Conservation (phyloP, 2,329 filamentous ascomycete genomes). For the Arthrobotrys sinensis region DNA sequence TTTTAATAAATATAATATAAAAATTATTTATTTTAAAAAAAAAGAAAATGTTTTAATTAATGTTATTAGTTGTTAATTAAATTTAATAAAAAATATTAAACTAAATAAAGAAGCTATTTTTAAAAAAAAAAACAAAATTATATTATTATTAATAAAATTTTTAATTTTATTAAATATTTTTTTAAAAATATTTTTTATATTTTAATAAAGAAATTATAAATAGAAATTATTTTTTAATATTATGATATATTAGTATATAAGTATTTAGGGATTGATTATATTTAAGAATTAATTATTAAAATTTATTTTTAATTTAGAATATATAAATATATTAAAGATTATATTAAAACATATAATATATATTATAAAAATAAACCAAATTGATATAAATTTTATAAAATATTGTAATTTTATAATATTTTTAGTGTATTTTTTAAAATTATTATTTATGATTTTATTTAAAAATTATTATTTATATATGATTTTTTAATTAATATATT, state of each 20-base stretch:
- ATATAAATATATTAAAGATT: slow-evolving; percentile 2
- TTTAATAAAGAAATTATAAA: not conserved
- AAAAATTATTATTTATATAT: slow-evolving; percentile 20
- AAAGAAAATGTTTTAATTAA: not conserved
- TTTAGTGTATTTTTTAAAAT: slow-evolving; percentile 25
- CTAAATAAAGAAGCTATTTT: slow-evolving; percentile 4
- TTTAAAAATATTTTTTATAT: not conserved
- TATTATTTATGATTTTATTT: slow-evolving; percentile 10
- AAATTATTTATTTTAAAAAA: slow-evolving; percentile 6
- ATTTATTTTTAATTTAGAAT: slow-evolving; percentile 4
- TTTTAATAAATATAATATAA: slow-evolving; percentile 7
- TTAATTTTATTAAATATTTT: slow-evolving; percentile 12
- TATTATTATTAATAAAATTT: slow-evolving; percentile 14
- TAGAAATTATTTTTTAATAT: not conserved
- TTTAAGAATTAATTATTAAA: not conserved
- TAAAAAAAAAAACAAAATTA: slow-evolving; percentile 6
- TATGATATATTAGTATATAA: slow-evolving; percentile 15
- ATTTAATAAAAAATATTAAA: slow-evolving; percentile 2
- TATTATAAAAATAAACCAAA: slow-evolving; percentile 1
- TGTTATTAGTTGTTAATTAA: not conserved
- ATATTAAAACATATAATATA: slow-evolving; percentile 19
- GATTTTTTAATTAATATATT: slow-evolving; percentile 20
- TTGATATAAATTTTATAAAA: not conserved
- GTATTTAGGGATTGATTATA: not conserved
- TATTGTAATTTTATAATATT: slow-evolving; percentile 8